Base-by-base conservation (phyloP, 768 basidiomycete genomes). In the Phylloporus arenicola region DNA sequence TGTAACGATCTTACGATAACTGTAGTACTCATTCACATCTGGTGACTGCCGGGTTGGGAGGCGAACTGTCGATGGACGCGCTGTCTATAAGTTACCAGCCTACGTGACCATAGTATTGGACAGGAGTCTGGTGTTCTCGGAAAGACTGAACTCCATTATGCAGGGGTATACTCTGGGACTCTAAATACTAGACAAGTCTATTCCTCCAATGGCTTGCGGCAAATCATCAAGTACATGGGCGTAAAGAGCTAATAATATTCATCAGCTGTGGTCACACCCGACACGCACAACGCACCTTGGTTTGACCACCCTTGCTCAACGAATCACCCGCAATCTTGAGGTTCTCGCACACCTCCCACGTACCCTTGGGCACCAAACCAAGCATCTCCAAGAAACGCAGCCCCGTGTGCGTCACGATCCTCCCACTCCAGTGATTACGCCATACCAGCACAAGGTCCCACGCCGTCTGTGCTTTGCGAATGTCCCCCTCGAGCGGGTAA, bases 401-500 rank as follows among this genome's bases (percentile, higher is more conserved):
- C 0, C 77, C 82, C 51, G 83, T 88, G 61, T 94, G 92, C 35
- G 86, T 92, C 46, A 96, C 77, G 38, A 92, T 66, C 64, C 80
- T 80, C 20, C 96, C 96, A 53, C 85, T 83, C 79, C 80, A 84
- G 69, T 88, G 92, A 76, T 88, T 95, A 47, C 94, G 78, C 86
- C 86, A 91, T 31, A 90, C 86, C 10, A 86, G 88, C 57, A 92
- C 72, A 56, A 83, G 83, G 67, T 97, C 96, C 89, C 92, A 96
- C 31, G 82, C 63, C 1, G 94, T 97, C 74, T 99, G 95, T 2
- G 92, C 88, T 70, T 97, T 96, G 55, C 71, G 62, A 55, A 96
- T 76, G 68, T 99, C 91, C 55, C 96, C 95, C 69, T 96, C 93
- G 24, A 98, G 78, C 0, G 94, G 93, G 70, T 97, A 98, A 71